These are phyloP conservation scores for Aphanomyces cochlioides DNA, from an alignment of 352 stramenopile species.

Conservation along the genomic window DNA sequence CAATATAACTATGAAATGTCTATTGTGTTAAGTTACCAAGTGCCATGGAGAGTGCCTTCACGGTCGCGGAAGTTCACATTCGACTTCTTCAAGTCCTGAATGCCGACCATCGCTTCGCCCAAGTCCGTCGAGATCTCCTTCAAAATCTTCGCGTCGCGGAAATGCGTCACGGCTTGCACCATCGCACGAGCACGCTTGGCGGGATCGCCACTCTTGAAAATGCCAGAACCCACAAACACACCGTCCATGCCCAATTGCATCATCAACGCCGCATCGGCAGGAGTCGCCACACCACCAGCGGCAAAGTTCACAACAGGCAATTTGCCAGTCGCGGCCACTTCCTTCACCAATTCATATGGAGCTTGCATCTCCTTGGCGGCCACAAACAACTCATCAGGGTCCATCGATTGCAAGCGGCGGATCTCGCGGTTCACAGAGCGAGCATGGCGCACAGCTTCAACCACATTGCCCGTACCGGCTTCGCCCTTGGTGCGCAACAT, in stretches of 20 bases:
- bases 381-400: conserved; percentile 97
- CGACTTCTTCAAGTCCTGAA: conserved; percentile 94
- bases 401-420: conserved; percentile 86
- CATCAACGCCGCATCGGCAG: conserved; percentile 97
- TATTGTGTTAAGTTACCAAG: conserved; percentile 47
- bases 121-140: conserved; percentile 95
- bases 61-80: conserved; percentile 97
- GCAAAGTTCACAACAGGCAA: conserved; percentile 98
- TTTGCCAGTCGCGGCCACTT: conserved; percentile 86
- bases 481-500: conserved; percentile 99
- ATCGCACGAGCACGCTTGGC: conserved; percentile 93
- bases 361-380: conserved; percentile 95
- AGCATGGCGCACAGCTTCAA: conserved; percentile 96
- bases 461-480: conserved; percentile 97
- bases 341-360: conserved; percentile 91
- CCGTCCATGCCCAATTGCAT: conserved; percentile 99
- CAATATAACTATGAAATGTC: background rate
- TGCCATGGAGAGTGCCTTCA: conserved; percentile 72
- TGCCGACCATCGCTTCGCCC: conserved; percentile 96
- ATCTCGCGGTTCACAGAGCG: conserved; percentile 91
- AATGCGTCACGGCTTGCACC: conserved; percentile 97
- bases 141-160: conserved; percentile 95
- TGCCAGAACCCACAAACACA: conserved; percentile 97
- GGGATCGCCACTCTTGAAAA: conserved; percentile 97
- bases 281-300: conserved; percentile 96